Percentiles rank a stretch among this genome's conserved stretches.
Evolutionary conservation across 164 flowering plant genomes (phyloP).

Genomic region (Cinnamomum chago): DNA sequence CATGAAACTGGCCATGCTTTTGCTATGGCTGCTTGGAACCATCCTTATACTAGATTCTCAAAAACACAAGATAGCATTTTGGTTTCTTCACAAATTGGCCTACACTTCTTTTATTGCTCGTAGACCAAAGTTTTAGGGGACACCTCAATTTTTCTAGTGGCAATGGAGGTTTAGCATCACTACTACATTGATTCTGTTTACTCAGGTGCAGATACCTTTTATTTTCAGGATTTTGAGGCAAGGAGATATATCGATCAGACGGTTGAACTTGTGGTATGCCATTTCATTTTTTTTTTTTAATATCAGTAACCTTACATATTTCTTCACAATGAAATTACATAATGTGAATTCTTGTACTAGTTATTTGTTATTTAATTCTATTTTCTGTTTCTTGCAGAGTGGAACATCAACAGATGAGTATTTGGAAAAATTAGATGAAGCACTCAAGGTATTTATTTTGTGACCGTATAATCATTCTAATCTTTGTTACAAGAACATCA

Average conservation of each 20-base stretch:
- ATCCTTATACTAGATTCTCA: too few relatives aligned
- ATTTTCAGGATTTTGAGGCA: conserved; percentile 66
- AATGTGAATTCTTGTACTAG: neutral
- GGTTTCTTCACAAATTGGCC: too few relatives aligned
- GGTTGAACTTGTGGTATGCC: conserved; percentile 70
- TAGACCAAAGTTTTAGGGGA: neutral
- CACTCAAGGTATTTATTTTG: conserved; percentile 62
- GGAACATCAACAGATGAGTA: conserved; percentile 77
- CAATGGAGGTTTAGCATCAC: neutral
- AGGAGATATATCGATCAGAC: conserved; percentile 66
- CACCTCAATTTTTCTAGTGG: neutral
- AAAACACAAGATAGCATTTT: too few relatives aligned
- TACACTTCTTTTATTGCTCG: too few relatives aligned
- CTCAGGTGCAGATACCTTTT: neutral
- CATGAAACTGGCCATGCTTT: too few relatives aligned
- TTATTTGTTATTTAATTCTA: neutral
- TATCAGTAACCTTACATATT: too few relatives aligned
- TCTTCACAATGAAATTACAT: neutral
- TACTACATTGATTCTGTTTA: neutral
- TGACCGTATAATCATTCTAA: neutral
- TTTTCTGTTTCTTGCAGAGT: conserved; percentile 39
- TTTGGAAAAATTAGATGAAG: conserved; percentile 59
- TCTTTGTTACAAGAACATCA: too few relatives aligned
- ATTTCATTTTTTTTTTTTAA: too few relatives aligned
- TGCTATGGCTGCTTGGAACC: too few relatives aligned